Percentiles rank a stretch among this genome's conserved stretches.
phyloP scores from a whole-genome alignment of 2,329 filamentous ascomycete genomes.

The Pleurostoma richardsiae region DNA sequence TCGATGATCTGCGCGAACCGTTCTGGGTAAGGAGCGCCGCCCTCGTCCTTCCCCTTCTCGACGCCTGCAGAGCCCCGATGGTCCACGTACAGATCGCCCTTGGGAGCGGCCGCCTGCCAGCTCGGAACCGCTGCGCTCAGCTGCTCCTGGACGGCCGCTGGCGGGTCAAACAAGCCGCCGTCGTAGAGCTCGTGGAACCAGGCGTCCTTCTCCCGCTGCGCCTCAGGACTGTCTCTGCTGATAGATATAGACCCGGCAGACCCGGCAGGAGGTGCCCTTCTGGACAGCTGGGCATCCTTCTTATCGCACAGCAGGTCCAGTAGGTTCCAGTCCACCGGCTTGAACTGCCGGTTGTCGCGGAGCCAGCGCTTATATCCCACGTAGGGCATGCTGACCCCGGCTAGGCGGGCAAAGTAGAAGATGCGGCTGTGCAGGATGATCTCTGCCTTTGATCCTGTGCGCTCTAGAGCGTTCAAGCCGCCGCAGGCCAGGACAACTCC shows the following conservation, averaged over 20 bases:
- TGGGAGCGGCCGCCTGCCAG: conserved; percentile 47
- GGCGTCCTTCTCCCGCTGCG: conserved; percentile 4
- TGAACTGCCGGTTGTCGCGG: conserved; percentile 18
- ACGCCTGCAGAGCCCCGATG: conserved; percentile 18
- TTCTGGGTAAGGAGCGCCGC: conserved; percentile 67
- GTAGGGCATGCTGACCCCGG: conserved; percentile 56
- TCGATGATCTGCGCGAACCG: conserved; percentile 83
- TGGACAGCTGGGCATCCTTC: background rate
- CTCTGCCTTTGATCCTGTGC: conserved; percentile 9
- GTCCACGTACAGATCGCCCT: conserved; percentile 39
- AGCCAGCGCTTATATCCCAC: conserved; percentile 64
- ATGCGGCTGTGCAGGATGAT: conserved; percentile 16
- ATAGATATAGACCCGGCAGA: background rate
- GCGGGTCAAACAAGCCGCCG: background rate
- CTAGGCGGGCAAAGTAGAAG: conserved; percentile 58
- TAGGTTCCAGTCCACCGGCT: conserved; percentile 17
- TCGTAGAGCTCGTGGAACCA: conserved; percentile 6
- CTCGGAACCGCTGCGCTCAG: conserved; percentile 14
- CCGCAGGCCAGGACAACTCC: conserved; percentile 9
- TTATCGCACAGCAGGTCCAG: conserved; percentile 9
- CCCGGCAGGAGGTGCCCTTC: background rate
- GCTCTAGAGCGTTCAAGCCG: conserved; percentile 6
- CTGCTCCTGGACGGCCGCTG: background rate
- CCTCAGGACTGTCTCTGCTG: background rate
- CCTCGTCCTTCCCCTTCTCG: conserved; percentile 10